A percentile compares a stretch with the other conserved stretches of the same genome.
Conservation (phyloP, 176 grass and related monocot genomes). For the Carex kokanica region DNA sequence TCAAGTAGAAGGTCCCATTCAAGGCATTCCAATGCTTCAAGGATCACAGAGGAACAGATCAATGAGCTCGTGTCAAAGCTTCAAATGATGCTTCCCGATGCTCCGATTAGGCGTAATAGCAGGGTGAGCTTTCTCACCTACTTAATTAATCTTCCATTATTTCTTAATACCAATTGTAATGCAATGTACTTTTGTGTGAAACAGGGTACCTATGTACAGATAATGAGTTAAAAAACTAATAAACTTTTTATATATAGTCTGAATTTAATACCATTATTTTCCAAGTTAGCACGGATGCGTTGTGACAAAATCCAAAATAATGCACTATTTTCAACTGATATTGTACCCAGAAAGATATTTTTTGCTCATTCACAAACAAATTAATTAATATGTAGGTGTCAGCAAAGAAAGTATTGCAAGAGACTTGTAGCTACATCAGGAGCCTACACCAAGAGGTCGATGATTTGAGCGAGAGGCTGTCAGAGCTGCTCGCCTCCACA, state of each 20-base stretch:
- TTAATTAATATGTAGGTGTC: conserved; percentile 22
- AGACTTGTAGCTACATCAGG: conserved; percentile 45
- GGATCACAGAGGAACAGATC: conserved; percentile 37
- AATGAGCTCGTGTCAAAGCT: conserved; percentile 45
- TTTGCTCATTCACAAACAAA: not conserved
- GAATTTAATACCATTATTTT: not conserved
- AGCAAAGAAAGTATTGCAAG: conserved; percentile 29
- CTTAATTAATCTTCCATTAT: not conserved
- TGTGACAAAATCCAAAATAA: not conserved
- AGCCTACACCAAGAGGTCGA: conserved; percentile 43
- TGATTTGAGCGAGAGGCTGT: conserved; percentile 31
- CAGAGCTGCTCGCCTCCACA: conserved; percentile 29
- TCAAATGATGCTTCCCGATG: conserved; percentile 36
- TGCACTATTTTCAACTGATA: not conserved
- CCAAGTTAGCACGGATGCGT: not conserved
- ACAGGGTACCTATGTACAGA: not conserved
- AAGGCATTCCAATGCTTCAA: conserved; percentile 13
- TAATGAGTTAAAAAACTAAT: not conserved
- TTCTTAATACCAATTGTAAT: not conserved
- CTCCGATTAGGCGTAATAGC: not conserved
- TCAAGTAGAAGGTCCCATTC: conserved; percentile 33
- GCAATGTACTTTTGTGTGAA: conserved; percentile 1
- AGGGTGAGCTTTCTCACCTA: not conserved
- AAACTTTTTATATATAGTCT: not conserved
- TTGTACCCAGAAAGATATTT: not conserved